Conservation (phyloP, 1,284 basidiomycete genomes). For the Ceratorhiza oryzae-sativae region DNA sequence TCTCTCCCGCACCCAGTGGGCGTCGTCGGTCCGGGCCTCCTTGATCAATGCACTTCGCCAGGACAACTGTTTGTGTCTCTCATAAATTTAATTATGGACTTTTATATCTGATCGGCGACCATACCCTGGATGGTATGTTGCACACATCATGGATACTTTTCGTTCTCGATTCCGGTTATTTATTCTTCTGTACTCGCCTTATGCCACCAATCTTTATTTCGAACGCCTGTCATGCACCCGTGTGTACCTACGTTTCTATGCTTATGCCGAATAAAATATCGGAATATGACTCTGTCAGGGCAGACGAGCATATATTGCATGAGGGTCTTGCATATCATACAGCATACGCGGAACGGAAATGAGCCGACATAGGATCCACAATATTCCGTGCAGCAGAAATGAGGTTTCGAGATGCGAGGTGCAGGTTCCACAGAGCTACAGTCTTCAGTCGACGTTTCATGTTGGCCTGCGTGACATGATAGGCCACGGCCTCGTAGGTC, state of each 20-base stretch:
- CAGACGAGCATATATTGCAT: not conserved
- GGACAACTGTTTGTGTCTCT: constrained; percentile 5
- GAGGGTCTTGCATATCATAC: not conserved
- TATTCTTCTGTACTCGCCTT: not conserved
- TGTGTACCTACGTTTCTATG: constrained; percentile 9
- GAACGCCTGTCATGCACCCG: not conserved
- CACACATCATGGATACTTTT: not conserved
- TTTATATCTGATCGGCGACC: constrained; percentile 5
- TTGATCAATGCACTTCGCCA: not conserved
- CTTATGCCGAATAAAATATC: not conserved
- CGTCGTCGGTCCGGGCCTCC: constrained; percentile 2
- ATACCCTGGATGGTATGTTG: constrained; percentile 24
- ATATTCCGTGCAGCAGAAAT: constrained; percentile 65
- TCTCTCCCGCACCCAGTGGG: not conserved
- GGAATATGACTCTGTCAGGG: not conserved
- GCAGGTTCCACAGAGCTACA: constrained; percentile 83
- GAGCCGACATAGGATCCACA: constrained; percentile 62
- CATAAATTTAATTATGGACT: not conserved
- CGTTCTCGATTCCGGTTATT: constrained; percentile 14
- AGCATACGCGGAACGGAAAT: constrained; percentile 51
- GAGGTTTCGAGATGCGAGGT: constrained; percentile 72
- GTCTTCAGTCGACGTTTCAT: constrained; percentile 87
- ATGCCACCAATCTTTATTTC: not conserved
- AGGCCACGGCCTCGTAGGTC: constrained; percentile 89
- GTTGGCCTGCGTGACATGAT: constrained; percentile 87